Evolutionary conservation across 768 basidiomycete genomes (phyloP).

Genomic region (Rubroboletus satanas): DNA sequence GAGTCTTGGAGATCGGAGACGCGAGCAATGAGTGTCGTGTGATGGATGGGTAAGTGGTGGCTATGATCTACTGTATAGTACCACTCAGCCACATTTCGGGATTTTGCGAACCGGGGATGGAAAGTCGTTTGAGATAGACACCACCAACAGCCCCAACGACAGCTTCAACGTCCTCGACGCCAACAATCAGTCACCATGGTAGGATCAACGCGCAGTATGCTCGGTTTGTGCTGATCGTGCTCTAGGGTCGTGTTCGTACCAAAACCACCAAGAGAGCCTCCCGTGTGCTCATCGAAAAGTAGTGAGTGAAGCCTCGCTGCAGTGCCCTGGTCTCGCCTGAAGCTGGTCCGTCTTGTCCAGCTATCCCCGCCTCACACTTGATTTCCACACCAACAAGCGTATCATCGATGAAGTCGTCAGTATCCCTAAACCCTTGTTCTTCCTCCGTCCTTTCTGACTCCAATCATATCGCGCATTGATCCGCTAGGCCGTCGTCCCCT

Average conservation of each 20-base stretch:
- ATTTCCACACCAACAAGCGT: conserved; percentile 99
- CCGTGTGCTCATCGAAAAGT: conserved; percentile 98
- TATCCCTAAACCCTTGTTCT: conserved; percentile 18
- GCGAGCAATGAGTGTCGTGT: neutral
- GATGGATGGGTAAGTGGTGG: conserved; percentile 11
- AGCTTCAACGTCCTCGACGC: conserved; percentile 24
- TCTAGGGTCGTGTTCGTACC: conserved; percentile 96
- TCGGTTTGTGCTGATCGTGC: conserved; percentile 9
- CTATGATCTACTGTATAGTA: conserved; percentile 28
- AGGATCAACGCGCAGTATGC: neutral
- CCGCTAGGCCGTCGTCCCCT: conserved; percentile 82
- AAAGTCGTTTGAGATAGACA: neutral
- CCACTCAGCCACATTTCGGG: conserved; percentile 26
- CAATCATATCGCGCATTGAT: neutral
- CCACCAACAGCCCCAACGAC: conserved; percentile 10
- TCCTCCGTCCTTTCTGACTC: neutral
- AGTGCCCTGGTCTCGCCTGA: neutral
- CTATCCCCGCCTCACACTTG: conserved; percentile 98
- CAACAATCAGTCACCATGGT: conserved; percentile 48
- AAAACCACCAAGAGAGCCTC: conserved; percentile 99
- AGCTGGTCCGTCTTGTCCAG: conserved; percentile 34
- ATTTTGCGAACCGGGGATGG: conserved; percentile 5
- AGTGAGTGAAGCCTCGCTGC: conserved; percentile 49
- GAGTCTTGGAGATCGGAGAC: conserved; percentile 1
- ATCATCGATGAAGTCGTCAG: conserved; percentile 96